Percentiles rank a stretch among this genome's conserved stretches.
Conservation (phyloP, 2,329 filamentous ascomycete species). For the Talaromyces sp. region DNA sequence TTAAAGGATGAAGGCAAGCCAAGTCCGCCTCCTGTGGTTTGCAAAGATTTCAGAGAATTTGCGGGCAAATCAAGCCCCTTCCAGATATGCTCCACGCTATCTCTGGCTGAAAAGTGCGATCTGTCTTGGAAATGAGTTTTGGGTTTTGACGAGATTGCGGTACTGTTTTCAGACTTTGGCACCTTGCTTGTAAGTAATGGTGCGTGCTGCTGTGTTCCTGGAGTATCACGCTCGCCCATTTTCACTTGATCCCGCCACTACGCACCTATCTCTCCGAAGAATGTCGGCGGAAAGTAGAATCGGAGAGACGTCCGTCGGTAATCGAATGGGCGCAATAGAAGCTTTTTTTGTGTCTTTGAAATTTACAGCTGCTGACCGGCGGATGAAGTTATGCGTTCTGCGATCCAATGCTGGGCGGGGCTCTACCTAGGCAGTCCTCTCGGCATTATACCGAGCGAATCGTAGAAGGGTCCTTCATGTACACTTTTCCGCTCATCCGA, state of each 20-base stretch:
- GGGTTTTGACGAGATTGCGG: background rate
- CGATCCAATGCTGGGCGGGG: no score
- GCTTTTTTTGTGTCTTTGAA: no score
- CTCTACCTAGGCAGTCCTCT: no score
- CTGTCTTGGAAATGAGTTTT: background rate
- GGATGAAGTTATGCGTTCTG: no score
- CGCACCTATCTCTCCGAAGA: no score
- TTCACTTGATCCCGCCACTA: background rate
- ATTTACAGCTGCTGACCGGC: no score
- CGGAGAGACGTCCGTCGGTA: no score
- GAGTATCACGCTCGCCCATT: conserved; percentile 1
- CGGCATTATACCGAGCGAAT: no score
- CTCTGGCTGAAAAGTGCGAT: background rate
- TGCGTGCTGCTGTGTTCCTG: conserved; percentile 7
- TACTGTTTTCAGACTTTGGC: background rate
- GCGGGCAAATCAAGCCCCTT: conserved; percentile 19
- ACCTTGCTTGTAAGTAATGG: background rate
- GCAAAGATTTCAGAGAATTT: conserved; percentile 13
- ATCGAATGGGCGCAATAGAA: no score
- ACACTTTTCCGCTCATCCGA: no score
- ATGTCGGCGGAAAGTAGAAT: no score
- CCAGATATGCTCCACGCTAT: conserved; percentile 22
- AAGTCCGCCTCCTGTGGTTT: conserved; percentile 20
- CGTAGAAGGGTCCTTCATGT: no score
- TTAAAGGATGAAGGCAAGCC: conserved; percentile 52